Conservation (phyloP, 2,329 filamentous ascomycete species). For the Neonectria punicea region DNA sequence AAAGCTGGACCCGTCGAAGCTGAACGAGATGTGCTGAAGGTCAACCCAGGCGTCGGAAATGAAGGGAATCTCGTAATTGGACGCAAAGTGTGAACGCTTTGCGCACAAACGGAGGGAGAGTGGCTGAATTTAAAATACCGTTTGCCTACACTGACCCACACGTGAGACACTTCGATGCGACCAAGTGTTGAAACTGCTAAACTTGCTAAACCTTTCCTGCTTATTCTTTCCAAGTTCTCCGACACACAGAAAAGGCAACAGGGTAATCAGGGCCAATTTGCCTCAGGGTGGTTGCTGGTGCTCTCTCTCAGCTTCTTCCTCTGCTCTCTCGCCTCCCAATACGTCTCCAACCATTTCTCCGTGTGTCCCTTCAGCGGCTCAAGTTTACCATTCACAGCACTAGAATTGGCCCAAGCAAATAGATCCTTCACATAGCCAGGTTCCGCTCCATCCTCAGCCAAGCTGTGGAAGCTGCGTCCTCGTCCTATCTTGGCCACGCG, state of each 20-base stretch:
- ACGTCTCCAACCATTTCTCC: slow-evolving; percentile 31
- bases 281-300: slow-evolving; percentile 24
- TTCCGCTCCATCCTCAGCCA: slow-evolving; percentile 36
- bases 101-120: no score
- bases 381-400: slow-evolving; percentile 1
- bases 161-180: no score
- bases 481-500: slow-evolving; percentile 30
- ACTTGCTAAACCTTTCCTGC: no score
- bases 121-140: no score
- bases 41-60: no score
- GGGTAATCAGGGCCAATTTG: slow-evolving; percentile 20
- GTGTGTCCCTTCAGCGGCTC: slow-evolving; percentile 28
- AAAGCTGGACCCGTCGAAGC: no score
- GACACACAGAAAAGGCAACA: background rate
- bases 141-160: no score
- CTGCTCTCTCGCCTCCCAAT: slow-evolving; percentile 26
- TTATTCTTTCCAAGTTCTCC: background rate
- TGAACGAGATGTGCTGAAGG: no score
- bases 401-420: slow-evolving; percentile 36
- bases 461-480: slow-evolving; percentile 41
- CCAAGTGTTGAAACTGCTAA: no score
- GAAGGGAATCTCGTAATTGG: no score
- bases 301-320: slow-evolving; percentile 23
- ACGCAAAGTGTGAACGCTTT: no score
- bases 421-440: slow-evolving; percentile 38